Base-by-base conservation (phyloP, 192 early-diverging fungal species). In the Entophlyctis helioformis region DNA sequence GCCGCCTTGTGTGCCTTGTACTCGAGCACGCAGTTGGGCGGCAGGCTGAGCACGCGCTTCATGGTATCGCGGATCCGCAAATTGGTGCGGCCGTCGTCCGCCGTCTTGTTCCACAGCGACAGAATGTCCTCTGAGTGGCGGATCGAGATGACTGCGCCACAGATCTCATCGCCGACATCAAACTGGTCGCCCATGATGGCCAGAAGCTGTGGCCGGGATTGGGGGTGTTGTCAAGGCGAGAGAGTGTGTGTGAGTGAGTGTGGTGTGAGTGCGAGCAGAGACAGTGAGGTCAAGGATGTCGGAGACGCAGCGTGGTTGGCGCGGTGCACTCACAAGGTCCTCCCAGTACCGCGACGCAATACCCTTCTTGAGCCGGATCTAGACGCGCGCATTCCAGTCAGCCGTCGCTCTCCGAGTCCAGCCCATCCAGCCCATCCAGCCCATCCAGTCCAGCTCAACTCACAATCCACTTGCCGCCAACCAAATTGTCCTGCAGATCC, bases 391-490 rank as follows among this genome's bases (percentile, higher is more conserved):
- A n/a, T n/a, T n/a, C n/a, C n/a, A n/a, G n/a, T n/a, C n/a, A n/a
- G n/a, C n/a, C n/a, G n/a, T n/a, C n/a, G n/a, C n/a, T n/a, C n/a
- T n/a, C n/a, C n/a, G n/a, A n/a, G n/a, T n/a, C n/a, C n/a, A n/a
- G n/a, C n/a, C n/a, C n/a, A n/a, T n/a, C n/a, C n/a, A n/a, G n/a
- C n/a, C n/a, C n/a, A n/a, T n/a, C n/a, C n/a, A n/a, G n/a, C n/a
- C n/a, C n/a, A n/a, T n/a, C n/a, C n/a, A n/a, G n/a, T n/a, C n/a
- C n/a, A n/a, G n/a, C n/a, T n/a, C n/a, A n/a, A 48, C 38, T 7
- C 21, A 69, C 62, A 59, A 93, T 96, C 93, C 93, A 96, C 53
- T 93, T 93, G 37, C 93, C 93, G 32, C 93, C 93, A 44, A 76
- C 76, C 36, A 85, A 71, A 50, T 92, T 90, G 26, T 96, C 91